Evolutionary conservation across 495 filamentous ascomycete genomes (phyloP).

Genomic region (Aspergillus nidulans): DNA sequence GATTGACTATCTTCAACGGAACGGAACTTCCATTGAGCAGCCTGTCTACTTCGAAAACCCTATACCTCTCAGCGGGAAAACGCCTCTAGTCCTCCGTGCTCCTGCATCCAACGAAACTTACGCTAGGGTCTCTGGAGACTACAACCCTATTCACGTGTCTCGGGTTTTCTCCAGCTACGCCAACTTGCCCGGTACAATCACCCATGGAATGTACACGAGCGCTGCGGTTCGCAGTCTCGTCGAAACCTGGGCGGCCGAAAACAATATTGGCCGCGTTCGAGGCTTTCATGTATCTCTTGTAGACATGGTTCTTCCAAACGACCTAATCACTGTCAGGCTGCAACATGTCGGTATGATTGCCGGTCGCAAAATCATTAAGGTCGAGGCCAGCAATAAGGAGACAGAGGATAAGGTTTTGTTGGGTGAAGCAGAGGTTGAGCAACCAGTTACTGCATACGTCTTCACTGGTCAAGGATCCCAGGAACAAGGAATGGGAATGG

Average conservation of each 20-base stretch:
- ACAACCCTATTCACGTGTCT: constrained; percentile 98
- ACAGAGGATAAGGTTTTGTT: constrained; percentile 92
- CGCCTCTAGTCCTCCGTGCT: constrained; percentile 76
- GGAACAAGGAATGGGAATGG: constrained; percentile 99
- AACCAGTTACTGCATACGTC: constrained; percentile 94
- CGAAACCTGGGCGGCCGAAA: constrained; percentile 98
- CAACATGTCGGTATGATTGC: constrained; percentile 97
- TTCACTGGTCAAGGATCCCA: constrained; percentile 98
- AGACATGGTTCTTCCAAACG: constrained; percentile 96
- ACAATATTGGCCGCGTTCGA: constrained; percentile 93
- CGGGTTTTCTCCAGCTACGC: constrained; percentile 94
- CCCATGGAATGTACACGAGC: constrained; percentile 98
- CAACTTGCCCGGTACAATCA: constrained; percentile 92
- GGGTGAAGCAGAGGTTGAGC: constrained; percentile 96
- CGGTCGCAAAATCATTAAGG: constrained; percentile 98
- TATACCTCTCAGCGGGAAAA: constrained; percentile 91
- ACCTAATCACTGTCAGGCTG: constrained; percentile 86
- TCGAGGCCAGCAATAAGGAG: constrained; percentile 89
- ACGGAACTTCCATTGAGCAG: constrained; percentile 92
- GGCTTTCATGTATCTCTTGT: constrained; percentile 94
- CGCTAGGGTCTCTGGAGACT: constrained; percentile 94
- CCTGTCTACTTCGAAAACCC: constrained; percentile 96
- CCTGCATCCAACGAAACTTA: constrained; percentile 98
- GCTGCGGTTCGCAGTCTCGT: constrained; percentile 97
- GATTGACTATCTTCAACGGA: constrained; percentile 88